Conservation (phyloP, 495 filamentous ascomycete genomes). For the Trichoderma orchidacearum region DNA sequence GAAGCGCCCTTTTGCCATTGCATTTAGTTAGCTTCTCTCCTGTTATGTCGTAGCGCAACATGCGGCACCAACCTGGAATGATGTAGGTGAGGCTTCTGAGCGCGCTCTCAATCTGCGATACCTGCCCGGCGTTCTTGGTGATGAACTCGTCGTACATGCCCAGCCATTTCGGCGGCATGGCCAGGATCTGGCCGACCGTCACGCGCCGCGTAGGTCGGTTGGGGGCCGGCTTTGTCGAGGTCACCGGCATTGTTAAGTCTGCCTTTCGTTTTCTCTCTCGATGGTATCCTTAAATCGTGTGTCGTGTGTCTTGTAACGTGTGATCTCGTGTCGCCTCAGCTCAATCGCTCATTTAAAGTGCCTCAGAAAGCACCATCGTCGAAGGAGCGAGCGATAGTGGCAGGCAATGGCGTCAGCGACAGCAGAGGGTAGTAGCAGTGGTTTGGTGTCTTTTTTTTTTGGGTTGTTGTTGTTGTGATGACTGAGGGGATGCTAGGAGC, state of each 20-base stretch:
- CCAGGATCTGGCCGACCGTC: conserved; percentile 10
- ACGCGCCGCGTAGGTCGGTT: conserved; percentile 1
- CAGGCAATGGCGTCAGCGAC: too few species aligned
- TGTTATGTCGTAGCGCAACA: conserved; percentile 4
- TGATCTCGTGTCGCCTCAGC: too few species aligned
- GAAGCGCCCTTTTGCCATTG: conserved; percentile 54
- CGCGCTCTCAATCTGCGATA: conserved; percentile 85
- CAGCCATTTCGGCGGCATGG: conserved; percentile 61
- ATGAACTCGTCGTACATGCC: conserved; percentile 82
- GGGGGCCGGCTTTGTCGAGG: conserved; percentile 23
- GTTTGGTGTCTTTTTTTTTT: not conserved
- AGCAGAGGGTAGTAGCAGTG: not conserved
- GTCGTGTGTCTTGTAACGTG: too few species aligned
- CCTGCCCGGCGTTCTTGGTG: conserved; percentile 80
- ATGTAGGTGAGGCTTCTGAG: conserved; percentile 88
- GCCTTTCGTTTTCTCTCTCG: not conserved
- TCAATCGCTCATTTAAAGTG: too few species aligned
- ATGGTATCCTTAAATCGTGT: not conserved
- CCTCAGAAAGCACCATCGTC: too few species aligned
- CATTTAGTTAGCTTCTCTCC: conserved; percentile 5
- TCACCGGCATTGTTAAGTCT: conserved; percentile 14
- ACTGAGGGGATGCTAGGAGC: not conserved
- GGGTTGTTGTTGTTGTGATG: not conserved
- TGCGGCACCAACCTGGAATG: conserved; percentile 56
- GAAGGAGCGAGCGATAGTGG: too few species aligned